Percentiles rank a stretch among this genome's conserved stretches.
Evolutionary conservation across 148 eudicot genomes (phyloP).

Genomic region (Nepenthes mirabilis): DNA sequence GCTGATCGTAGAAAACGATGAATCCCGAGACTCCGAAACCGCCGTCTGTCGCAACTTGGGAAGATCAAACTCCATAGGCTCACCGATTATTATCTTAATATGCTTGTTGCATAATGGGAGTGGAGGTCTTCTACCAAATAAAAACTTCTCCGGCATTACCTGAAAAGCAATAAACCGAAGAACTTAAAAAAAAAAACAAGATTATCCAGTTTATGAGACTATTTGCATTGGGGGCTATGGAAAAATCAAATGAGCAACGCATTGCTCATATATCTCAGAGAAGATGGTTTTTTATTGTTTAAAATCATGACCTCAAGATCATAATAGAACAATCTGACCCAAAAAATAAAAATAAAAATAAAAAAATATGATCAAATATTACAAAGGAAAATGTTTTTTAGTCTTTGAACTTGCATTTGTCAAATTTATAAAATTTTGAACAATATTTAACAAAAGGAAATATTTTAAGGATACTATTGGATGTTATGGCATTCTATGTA

Average conservation of each 20-base stretch:
- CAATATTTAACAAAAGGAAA: no score
- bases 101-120: constrained; percentile 60
- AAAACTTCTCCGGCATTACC: constrained; percentile 94
- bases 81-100: constrained; percentile 57
- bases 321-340: no score
- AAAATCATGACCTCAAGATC: no score
- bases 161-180: constrained; percentile 13
- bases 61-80: constrained; percentile 73
- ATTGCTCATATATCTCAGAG: no score
- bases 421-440: no score
- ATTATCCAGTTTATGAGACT: not conserved
- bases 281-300: no score
- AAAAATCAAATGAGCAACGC: not conserved
- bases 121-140: constrained; percentile 69
- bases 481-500: no score
- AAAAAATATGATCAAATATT: no score
- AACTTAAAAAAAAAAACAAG: not conserved
- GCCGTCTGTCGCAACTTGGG: constrained; percentile 53
- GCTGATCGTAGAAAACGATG: constrained; percentile 25
- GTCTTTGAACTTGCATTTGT: no score
- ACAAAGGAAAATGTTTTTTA: no score
- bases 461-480: no score
- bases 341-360: no score
- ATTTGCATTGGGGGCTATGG: not conserved
- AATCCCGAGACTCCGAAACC: constrained; percentile 24